Evolutionary conservation across 805 yeast genomes (phyloP).

Genomic region (Teunomyces cretensis): DNA sequence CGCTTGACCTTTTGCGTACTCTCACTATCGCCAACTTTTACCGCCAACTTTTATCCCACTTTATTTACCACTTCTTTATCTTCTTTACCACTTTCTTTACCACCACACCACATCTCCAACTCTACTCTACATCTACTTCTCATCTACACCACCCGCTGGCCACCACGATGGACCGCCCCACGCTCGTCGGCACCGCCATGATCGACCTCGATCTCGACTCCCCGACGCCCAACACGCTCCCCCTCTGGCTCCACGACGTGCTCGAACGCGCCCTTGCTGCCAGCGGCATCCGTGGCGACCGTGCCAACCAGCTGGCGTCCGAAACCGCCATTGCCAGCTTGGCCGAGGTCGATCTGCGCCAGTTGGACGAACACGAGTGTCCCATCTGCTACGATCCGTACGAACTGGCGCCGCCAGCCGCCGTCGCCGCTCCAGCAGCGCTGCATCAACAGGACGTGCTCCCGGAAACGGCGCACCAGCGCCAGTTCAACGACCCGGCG

Average conservation of each 20-base stretch:
- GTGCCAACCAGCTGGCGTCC: conserved; percentile 29
- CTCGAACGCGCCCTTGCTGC: conserved; percentile 35
- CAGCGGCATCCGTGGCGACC: conserved; percentile 23
- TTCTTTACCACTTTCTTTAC: no score
- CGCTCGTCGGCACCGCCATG: conserved; percentile 9
- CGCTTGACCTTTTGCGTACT: no score
- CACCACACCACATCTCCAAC: no score
- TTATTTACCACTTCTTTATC: no score
- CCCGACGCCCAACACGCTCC: conserved; percentile 18
- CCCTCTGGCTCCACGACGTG: conserved; percentile 33
- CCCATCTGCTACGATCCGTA: conserved; percentile 44
- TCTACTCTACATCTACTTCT: neutral
- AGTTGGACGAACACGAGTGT: conserved; percentile 25
- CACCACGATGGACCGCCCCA: neutral
- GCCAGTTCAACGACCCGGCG: conserved; percentile 30
- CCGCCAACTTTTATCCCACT: no score
- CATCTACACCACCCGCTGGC: no score
- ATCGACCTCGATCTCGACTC: conserved; percentile 17
- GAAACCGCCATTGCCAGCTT: conserved; percentile 39
- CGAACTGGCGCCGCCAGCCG: conserved; percentile 9
- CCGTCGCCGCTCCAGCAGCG: no score
- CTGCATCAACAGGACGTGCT: no score
- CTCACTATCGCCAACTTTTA: no score
- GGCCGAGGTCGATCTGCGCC: conserved; percentile 18
- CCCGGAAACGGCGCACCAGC: neutral